A percentile compares a stretch with the other conserved stretches of the same genome.
These are phyloP conservation scores for Aspergillus ochraceoroseus DNA, from an alignment of 2,329 filamentous ascomycete species.

Conservation along the genomic window DNA sequence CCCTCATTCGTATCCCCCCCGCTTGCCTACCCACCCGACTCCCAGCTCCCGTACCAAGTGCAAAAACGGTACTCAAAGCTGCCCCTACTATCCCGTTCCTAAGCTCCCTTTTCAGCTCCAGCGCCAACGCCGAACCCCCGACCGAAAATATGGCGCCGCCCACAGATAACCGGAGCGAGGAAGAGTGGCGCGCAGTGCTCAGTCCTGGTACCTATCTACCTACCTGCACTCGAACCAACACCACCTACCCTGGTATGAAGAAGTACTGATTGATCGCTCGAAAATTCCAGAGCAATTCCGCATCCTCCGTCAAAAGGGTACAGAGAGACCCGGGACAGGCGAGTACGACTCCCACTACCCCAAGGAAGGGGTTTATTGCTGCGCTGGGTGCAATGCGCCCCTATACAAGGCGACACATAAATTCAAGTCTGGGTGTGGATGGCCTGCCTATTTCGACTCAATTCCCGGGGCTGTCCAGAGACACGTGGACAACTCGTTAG, in stretches of 20 bases:
- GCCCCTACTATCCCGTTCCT: slow-evolving; percentile 78
- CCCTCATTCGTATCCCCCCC: slow-evolving; percentile 22
- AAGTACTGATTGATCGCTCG: background rate
- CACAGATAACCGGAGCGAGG: slow-evolving; percentile 72
- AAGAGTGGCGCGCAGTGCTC: slow-evolving; percentile 86
- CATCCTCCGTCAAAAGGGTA: slow-evolving; percentile 85
- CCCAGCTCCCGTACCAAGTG: slow-evolving; percentile 29
- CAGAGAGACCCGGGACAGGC: slow-evolving; percentile 73
- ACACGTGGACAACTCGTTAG: slow-evolving; percentile 69
- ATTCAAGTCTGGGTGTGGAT: slow-evolving; percentile 93
- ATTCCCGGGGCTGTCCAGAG: slow-evolving; percentile 84
- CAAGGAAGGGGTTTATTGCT: slow-evolving; percentile 71
- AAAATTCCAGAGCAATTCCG: slow-evolving; percentile 79
- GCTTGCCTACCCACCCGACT: slow-evolving; percentile 17
- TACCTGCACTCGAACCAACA: slow-evolving; percentile 37
- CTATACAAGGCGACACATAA: slow-evolving; percentile 93
- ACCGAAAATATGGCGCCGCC: slow-evolving; percentile 49
- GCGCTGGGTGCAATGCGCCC: slow-evolving; percentile 78
- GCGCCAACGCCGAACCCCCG: slow-evolving; percentile 44
- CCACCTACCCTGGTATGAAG: background rate
- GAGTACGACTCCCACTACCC: slow-evolving; percentile 85
- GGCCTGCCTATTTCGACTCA: slow-evolving; percentile 96
- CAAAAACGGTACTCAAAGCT: slow-evolving; percentile 48
- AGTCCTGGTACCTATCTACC: slow-evolving; percentile 57
- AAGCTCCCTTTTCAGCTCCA: slow-evolving; percentile 67